Evolutionary conservation across 495 filamentous ascomycete genomes (phyloP), one percentile per base, ranked within the genome.

Genomic region (Venustampulla echinocandica): DNA sequence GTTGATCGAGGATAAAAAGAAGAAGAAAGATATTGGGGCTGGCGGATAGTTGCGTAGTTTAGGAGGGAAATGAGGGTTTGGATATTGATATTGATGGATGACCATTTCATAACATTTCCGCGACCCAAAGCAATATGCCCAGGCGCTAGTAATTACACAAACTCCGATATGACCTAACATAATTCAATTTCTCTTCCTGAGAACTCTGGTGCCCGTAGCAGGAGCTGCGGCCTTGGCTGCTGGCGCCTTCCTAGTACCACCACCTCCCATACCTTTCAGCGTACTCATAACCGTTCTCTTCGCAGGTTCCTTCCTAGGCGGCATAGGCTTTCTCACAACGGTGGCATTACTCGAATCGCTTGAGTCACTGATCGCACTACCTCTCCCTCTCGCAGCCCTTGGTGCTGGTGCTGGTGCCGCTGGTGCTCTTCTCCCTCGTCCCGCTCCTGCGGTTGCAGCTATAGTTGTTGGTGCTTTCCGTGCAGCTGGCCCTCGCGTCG

Each of bases 1-100:
- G 63, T 65, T 87, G 53, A 77, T 96, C 11, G 89, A 95, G 66
- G 87, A 93, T 61, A 92, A 90, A 76, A 90, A 90, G 75, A 90
- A 90, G 74, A 88, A 88, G 73, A 85, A 85, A 72, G 68, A 64
- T 48, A 62, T 34, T 56, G 24, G 59, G 35, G 43, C 61, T 51
- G 41, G 56, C 9, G 42, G 52, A 11, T 55, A 46, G 41, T 28
- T 2, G 13, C 15, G n/a, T 20, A 14, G 27, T 38, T 37, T 10
- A 6, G 34, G 34, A 11, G 34, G n/a, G 7, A 30, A 7, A 30
- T 30, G n/a, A n/a, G n/a, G n/a, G n/a, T n/a, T n/a, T n/a, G n/a
- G n/a, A n/a, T n/a, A n/a, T n/a, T n/a, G n/a, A n/a, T n/a, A n/a
- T n/a, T n/a, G n/a, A n/a, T n/a, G n/a, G n/a, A n/a, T n/a, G n/a